Base-by-base conservation (phyloP, 805 yeast species). In the Ascoidea asiatica region DNA sequence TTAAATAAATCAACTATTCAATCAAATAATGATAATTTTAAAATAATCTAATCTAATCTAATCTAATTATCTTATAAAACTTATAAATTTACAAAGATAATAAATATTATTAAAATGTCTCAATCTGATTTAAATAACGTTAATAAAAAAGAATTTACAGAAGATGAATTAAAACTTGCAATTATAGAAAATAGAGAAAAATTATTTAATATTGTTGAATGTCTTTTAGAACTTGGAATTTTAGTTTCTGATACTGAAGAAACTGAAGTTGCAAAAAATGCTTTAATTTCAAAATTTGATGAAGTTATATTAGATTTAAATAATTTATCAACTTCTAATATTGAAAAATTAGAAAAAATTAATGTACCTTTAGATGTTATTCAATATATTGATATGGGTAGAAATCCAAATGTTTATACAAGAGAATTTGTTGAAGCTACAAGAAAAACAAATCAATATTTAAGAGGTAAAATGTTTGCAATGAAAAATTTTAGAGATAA, bases 401-500 rank as follows among this genome's bases (percentile, higher is more conserved):
- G 98, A 52, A 92, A 92, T 57, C 97, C 98, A 0, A 97, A 92
- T 57, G 88, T 92, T 37, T 92, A 92, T 61, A 88, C 97, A 1
- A 73, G 98, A 58, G 98, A 92, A 63, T 92, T 92, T 63, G 86
- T 90, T 15, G 98, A 92, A 58, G 85, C 90, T 35, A 82, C 92
- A n/a, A 79, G 88, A 37, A 80, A 86, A 53, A 79, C 88, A 40
- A 92, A 92, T 56, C 96, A 94, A 55, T 77, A 81, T 51, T 69
- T 92, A 44, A 75, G 87, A 55, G 97, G 96, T 4, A 86, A 86
- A 59, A 77, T 85, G 73, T 55, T 65, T 39, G 95, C 88, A 1
- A 70, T 83, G 63, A 63, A 57, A 42, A 70, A 73, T 45, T 70
- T 89, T 50, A 66, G 84, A 53, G 77, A 79, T 48, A 69, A 73